These are phyloP conservation scores for Pythium periplocum DNA, from an alignment of 352 stramenopile genomes.

Conservation along the genomic window DNA sequence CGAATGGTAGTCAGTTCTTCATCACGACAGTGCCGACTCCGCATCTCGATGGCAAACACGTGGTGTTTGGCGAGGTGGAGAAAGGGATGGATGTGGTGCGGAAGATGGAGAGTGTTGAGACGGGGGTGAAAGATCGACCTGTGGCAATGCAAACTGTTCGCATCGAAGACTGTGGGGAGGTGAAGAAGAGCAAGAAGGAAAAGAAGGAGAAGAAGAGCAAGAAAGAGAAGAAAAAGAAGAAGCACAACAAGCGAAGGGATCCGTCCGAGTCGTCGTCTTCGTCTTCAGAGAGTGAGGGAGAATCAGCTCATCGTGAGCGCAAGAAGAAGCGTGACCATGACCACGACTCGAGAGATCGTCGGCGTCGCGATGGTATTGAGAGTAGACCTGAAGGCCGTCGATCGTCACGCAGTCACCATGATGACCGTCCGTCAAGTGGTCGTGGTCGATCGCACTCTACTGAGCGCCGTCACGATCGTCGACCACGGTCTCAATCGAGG, in stretches of 20 bases:
- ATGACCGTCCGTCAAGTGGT: background rate
- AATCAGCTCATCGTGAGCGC: background rate
- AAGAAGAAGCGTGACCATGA: background rate
- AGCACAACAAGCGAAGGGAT: slow-evolving; percentile 27
- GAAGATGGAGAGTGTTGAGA: slow-evolving; percentile 91
- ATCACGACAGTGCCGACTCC: slow-evolving; percentile 85
- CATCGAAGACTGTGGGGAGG: slow-evolving; percentile 93
- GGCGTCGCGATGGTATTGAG: slow-evolving; percentile 3
- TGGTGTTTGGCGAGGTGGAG: slow-evolving; percentile 97
- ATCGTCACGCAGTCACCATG: slow-evolving; percentile 1
- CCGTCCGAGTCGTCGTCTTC: slow-evolving; percentile 9
- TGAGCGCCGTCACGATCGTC: slow-evolving; percentile 1
- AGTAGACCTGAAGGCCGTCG: slow-evolving; percentile 10
- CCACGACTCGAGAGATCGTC: slow-evolving; percentile 6
- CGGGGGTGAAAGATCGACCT: slow-evolving; percentile 72
- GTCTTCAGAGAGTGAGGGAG: slow-evolving; percentile 9
- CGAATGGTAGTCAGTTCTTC: slow-evolving; percentile 84
- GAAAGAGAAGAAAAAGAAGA: slow-evolving; percentile 27
- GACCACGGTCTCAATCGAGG: background rate
- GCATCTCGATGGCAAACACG: slow-evolving; percentile 98
- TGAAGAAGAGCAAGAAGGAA: slow-evolving; percentile 25
- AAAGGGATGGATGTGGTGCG: slow-evolving; percentile 61
- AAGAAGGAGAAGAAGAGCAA: slow-evolving; percentile 19
- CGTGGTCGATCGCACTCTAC: background rate
- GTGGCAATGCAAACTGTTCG: slow-evolving; percentile 82